Percentiles rank a stretch among this genome's conserved stretches.
These are phyloP conservation scores for Boletus vinaceobasis DNA, from an alignment of 768 basidiomycete genomes.

Conservation along the genomic window DNA sequence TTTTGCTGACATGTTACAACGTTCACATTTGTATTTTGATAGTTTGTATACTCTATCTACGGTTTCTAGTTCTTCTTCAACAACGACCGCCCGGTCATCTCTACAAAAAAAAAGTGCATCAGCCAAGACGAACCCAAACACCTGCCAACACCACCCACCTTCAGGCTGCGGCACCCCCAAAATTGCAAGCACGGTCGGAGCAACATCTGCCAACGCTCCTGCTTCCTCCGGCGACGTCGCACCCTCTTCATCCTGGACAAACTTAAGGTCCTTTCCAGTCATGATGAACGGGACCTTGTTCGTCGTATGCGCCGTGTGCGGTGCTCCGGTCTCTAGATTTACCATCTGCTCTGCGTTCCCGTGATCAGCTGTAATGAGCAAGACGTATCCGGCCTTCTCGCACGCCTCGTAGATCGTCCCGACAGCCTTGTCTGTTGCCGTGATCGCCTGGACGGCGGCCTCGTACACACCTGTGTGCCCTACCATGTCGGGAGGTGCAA, in stretches of 20 bases:
- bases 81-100: conserved; percentile 31
- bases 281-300: conserved; percentile 89
- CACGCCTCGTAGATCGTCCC: conserved; percentile 85
- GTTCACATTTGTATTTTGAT: background rate
- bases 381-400: conserved; percentile 78
- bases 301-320: conserved; percentile 90
- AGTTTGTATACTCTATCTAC: conserved; percentile 8
- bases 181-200: conserved; percentile 81
- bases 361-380: conserved; percentile 89
- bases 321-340: conserved; percentile 76
- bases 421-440: conserved; percentile 86
- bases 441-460: conserved; percentile 85
- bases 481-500: conserved; percentile 97
- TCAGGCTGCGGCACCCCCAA: conserved; percentile 71
- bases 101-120: conserved; percentile 6
- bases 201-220: conserved; percentile 85
- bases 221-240: conserved; percentile 51
- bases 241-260: conserved; percentile 48
- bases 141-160: conserved; percentile 38
- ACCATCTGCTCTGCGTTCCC: conserved; percentile 96
- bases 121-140: background rate
- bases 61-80: conserved; percentile 24
- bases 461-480: conserved; percentile 92
- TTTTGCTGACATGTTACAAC: too few relatives aligned
- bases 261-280: conserved; percentile 59